Conservation (phyloP, 768 basidiomycete species). For the Sarcomyxa edulis region DNA sequence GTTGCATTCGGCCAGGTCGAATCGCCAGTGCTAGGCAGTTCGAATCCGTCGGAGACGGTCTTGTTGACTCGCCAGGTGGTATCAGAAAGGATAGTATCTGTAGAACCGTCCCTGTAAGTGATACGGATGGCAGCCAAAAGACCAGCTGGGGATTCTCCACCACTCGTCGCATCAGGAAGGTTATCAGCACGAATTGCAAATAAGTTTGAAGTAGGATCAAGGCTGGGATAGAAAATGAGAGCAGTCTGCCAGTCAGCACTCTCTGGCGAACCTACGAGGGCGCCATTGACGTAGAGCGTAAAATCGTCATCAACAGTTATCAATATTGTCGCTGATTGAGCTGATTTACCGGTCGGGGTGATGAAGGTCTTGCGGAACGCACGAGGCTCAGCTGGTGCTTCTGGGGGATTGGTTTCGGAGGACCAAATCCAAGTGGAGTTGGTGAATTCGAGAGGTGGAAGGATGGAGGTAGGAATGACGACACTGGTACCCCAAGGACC, state of each 20-base stretch:
- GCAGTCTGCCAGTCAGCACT: slow-evolving; percentile 19
- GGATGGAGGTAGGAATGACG: slow-evolving; percentile 1
- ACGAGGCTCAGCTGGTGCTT: background rate
- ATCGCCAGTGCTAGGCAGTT: background rate
- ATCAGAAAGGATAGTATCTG: slow-evolving; percentile 14
- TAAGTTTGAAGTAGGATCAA: slow-evolving; percentile 12
- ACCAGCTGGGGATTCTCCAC: too few species aligned
- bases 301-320: slow-evolving; percentile 13
- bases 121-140: slow-evolving; percentile 17
- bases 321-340: background rate
- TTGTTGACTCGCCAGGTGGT: slow-evolving; percentile 20
- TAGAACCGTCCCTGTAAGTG: slow-evolving; percentile 17
- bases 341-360: background rate
- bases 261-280: slow-evolving; percentile 15
- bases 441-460: slow-evolving; percentile 1
- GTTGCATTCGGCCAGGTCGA: background rate
- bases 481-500: background rate
- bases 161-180: slow-evolving; percentile 13
- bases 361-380: background rate
- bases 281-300: slow-evolving; percentile 23
- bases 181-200: slow-evolving; percentile 25
- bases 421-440: slow-evolving; percentile 4
- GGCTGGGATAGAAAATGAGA: too few species aligned
- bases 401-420: background rate
- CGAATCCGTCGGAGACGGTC: too few species aligned